Percentiles rank a stretch among this genome's conserved stretches.
These are phyloP conservation scores for Hypoxylon crocopeplum DNA, from an alignment of 495 filamentous ascomycete genomes.

Conservation along the genomic window DNA sequence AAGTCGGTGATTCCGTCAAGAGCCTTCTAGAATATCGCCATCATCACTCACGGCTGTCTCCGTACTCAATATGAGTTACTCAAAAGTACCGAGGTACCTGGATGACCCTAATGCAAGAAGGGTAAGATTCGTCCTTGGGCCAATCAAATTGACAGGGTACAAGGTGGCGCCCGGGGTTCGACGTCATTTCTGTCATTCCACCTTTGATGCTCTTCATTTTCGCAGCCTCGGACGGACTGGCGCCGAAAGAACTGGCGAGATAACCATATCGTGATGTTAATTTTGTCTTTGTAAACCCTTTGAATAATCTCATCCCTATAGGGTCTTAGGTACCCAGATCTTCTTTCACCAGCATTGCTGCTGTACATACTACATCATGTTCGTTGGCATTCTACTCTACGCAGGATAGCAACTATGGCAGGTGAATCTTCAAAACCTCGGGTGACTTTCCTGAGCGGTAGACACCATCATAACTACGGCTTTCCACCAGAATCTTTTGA, in stretches of 20 bases:
- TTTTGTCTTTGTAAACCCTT: background rate
- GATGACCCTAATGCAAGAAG: too few relatives aligned
- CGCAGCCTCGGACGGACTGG: background rate
- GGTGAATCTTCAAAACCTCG: conserved; percentile 30
- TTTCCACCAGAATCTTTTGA: conserved; percentile 58
- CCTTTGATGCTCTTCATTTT: background rate
- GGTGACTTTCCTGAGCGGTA: conserved; percentile 36
- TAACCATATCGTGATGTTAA: conserved; percentile 4
- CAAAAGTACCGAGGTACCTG: background rate
- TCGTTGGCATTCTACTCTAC: conserved; percentile 16
- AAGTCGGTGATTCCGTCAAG: background rate
- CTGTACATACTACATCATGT: conserved; percentile 10
- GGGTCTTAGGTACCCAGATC: too few relatives aligned
- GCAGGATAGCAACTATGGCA: conserved; percentile 43
- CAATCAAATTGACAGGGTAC: background rate
- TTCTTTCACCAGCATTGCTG: too few relatives aligned
- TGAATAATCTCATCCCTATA: background rate
- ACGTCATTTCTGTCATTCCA: conserved; percentile 25
- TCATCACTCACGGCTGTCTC: too few relatives aligned
- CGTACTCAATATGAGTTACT: background rate
- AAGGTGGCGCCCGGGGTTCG: too few relatives aligned
- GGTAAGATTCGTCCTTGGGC: background rate
- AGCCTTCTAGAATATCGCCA: conserved; percentile 14
- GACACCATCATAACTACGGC: conserved; percentile 46
- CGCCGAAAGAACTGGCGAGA: conserved; percentile 18